Percentiles rank a stretch among this genome's conserved stretches.
Evolutionary conservation across 805 yeast species (phyloP).

Genomic region (Yamadazyma olivae): DNA sequence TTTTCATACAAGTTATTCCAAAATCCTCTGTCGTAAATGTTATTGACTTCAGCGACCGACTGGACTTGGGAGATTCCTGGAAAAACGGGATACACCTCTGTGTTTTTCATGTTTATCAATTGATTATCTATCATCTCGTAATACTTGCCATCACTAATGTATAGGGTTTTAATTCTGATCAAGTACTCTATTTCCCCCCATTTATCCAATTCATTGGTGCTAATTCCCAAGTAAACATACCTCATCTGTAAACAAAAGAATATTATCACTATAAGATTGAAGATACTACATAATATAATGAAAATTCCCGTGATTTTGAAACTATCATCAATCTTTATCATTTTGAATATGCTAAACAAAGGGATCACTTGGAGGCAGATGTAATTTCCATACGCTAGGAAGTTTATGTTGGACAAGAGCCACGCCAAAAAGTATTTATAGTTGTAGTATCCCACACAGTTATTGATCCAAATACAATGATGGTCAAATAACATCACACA

Average conservation of each 20-base stretch:
- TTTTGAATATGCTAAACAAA: conserved; percentile 15
- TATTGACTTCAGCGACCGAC: conserved; percentile 16
- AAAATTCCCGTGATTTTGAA: conserved; percentile 41
- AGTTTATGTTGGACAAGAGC: conserved; percentile 44
- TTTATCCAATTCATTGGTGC: conserved; percentile 71
- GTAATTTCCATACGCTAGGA: conserved; percentile 41
- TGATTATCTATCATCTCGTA: conserved; percentile 18
- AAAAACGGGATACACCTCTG: conserved; percentile 3
- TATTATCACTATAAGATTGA: conserved; percentile 33
- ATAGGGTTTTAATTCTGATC: conserved; percentile 25
- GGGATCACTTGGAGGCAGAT: conserved; percentile 26
- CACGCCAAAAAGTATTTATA: conserved; percentile 59
- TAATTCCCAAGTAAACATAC: conserved; percentile 61
- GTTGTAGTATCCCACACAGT: conserved; percentile 71
- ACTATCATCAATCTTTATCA: conserved; percentile 23
- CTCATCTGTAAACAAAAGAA: conserved; percentile 46
- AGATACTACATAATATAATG: conserved; percentile 34
- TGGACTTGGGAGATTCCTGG: conserved; percentile 4
- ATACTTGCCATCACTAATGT: conserved; percentile 17
- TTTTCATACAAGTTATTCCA: conserved; percentile 32
- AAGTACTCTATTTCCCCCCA: conserved; percentile 65
- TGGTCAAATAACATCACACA: conserved; percentile 54
- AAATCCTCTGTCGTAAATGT: conserved; percentile 52
- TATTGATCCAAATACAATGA: conserved; percentile 66
- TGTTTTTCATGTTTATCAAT: conserved; percentile 11